A percentile compares a stretch with the other conserved stretches of the same genome.
These are phyloP conservation scores for Ustilago trichophora DNA, from an alignment of 1,284 basidiomycete species.

Conservation along the genomic window DNA sequence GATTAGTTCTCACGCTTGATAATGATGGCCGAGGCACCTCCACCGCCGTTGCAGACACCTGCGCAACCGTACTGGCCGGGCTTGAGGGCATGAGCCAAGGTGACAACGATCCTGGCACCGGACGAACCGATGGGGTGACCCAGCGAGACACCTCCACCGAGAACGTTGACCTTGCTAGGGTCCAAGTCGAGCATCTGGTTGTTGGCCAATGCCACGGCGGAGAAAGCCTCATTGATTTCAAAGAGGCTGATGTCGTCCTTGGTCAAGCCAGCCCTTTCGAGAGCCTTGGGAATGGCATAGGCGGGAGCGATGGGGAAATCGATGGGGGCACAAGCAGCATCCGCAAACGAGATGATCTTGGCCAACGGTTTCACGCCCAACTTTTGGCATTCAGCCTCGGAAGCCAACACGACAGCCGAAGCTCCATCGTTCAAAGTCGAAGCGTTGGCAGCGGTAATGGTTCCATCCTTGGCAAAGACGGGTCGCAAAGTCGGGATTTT, in stretches of 20 bases:
- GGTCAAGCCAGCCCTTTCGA: constrained; percentile 85
- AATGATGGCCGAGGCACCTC: constrained; percentile 58
- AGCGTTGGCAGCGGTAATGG: constrained; percentile 69
- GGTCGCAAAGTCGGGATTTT: constrained; percentile 68
- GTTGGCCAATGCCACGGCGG: constrained; percentile 67
- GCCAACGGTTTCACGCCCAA: constrained; percentile 67
- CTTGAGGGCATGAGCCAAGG: constrained; percentile 89
- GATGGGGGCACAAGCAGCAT: constrained; percentile 93
- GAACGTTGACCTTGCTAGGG: constrained; percentile 87
- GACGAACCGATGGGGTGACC: constrained; percentile 85
- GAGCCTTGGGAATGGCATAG: constrained; percentile 85
- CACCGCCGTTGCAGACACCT: constrained; percentile 84
- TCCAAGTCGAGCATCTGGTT: constrained; percentile 69
- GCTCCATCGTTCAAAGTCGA: constrained; percentile 69
- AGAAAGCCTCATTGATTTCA: constrained; percentile 84
- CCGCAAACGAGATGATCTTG: constrained; percentile 77
- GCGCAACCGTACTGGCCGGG: constrained; percentile 96
- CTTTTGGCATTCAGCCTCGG: constrained; percentile 62
- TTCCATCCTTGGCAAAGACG: constrained; percentile 68
- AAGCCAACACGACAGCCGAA: constrained; percentile 67
- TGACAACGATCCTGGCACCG: constrained; percentile 92
- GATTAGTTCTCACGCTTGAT: constrained; percentile 50
- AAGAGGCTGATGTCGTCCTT: constrained; percentile 87
- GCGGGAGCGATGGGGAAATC: constrained; percentile 97
- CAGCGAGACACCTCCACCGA: constrained; percentile 73